Conservation (phyloP, 768 basidiomycete species). For the Leccinum obscurum region DNA sequence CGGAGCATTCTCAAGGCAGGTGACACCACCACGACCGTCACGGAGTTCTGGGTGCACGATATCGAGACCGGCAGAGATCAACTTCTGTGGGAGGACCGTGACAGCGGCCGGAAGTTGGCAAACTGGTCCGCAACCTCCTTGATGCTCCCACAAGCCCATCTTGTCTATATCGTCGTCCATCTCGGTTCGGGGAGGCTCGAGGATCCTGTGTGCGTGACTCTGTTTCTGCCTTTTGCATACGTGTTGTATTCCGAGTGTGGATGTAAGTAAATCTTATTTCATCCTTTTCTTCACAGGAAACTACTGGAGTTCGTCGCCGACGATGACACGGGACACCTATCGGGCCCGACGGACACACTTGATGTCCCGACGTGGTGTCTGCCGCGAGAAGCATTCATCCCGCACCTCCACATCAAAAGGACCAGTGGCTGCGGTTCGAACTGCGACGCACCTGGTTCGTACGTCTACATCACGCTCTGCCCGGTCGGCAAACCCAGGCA, state of each 20-base stretch:
- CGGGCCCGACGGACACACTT: constrained; percentile 8
- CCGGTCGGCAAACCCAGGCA: constrained; percentile 11
- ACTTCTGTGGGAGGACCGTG: constrained; percentile 20
- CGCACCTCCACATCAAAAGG: constrained; percentile 10
- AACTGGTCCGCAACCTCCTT: constrained; percentile 14
- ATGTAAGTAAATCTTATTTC: not conserved
- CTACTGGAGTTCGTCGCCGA: constrained; percentile 21
- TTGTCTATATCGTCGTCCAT: constrained; percentile 20
- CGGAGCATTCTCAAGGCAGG: not conserved
- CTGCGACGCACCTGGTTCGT: constrained; percentile 12
- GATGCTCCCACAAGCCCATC: constrained; percentile 9
- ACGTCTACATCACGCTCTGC: constrained; percentile 17
- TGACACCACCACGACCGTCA: not conserved
- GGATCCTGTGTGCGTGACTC: constrained; percentile 20
- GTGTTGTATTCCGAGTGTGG: not conserved
- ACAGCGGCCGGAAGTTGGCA: not conserved
- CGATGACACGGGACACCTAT: constrained; percentile 17
- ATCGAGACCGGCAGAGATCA: constrained; percentile 16
- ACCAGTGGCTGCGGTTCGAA: not conserved
- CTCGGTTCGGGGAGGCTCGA: constrained; percentile 3
- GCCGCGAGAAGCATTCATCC: constrained; percentile 13
- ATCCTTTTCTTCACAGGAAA: constrained; percentile 6
- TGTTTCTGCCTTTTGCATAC: not conserved
- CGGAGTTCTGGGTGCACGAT: constrained; percentile 4
- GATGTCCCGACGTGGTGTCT: constrained; percentile 18